A percentile compares a stretch with the other conserved stretches of the same genome.
These are phyloP conservation scores for Kazachstania psychrophila DNA, from an alignment of 805 yeast genomes.

Conservation along the genomic window DNA sequence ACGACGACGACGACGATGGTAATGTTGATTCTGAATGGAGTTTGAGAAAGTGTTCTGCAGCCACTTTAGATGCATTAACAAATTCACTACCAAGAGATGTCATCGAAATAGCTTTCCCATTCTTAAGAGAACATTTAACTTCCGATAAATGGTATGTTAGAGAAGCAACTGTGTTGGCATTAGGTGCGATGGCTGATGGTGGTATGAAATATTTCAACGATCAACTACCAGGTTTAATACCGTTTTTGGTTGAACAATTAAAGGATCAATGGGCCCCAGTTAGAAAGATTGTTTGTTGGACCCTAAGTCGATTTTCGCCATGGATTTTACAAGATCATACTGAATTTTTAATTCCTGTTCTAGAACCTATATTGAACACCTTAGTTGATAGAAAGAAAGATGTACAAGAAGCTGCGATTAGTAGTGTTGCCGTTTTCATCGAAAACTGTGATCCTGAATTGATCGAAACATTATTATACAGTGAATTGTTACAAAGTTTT, in stretches of 20 bases:
- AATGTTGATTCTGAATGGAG: slow-evolving; percentile 75
- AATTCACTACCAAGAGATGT: slow-evolving; percentile 58
- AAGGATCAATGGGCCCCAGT: slow-evolving; percentile 73
- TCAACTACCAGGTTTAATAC: slow-evolving; percentile 72
- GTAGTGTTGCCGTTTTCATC: slow-evolving; percentile 74
- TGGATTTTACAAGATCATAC: slow-evolving; percentile 76
- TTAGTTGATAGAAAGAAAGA: slow-evolving; percentile 76
- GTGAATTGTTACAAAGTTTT: slow-evolving; percentile 60
- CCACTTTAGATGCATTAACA: slow-evolving; percentile 78
- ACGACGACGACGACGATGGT: slow-evolving; percentile 64
- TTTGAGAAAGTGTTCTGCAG: slow-evolving; percentile 87
- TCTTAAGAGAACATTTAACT: slow-evolving; percentile 59
- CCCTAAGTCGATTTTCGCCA: slow-evolving; percentile 70
- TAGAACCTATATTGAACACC: slow-evolving; percentile 66
- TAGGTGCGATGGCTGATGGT: slow-evolving; percentile 92
- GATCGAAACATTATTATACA: slow-evolving; percentile 50
- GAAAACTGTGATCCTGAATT: slow-evolving; percentile 61
- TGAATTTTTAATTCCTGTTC: slow-evolving; percentile 62
- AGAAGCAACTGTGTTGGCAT: slow-evolving; percentile 87
- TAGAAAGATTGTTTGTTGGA: slow-evolving; percentile 93
- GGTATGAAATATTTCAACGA: slow-evolving; percentile 62
- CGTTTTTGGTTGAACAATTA: slow-evolving; percentile 73
- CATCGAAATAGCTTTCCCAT: slow-evolving; percentile 59
- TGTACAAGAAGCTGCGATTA: slow-evolving; percentile 93
- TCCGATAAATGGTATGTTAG: slow-evolving; percentile 78